These are phyloP conservation scores for Heterococcus sp. DNA, from an alignment of 108 stramenopile species.

Conservation along the genomic window DNA sequence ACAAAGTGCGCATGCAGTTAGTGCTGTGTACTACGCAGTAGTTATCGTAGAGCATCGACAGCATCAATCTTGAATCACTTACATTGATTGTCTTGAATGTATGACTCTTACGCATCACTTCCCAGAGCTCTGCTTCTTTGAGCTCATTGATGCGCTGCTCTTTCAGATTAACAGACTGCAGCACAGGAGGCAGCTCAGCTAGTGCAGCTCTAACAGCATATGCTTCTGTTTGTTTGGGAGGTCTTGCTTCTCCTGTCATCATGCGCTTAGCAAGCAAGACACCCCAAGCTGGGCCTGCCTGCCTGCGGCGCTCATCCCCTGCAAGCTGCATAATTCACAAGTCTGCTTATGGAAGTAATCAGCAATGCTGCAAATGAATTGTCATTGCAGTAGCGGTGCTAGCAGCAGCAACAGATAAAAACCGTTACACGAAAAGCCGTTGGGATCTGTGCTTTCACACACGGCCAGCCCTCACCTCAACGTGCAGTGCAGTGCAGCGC, in stretches of 20 bases:
- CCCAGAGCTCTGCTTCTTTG: constrained; percentile 7
- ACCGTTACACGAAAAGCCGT: too few relatives aligned
- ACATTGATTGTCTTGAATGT: constrained; percentile 7
- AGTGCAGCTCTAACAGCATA: constrained; percentile 13
- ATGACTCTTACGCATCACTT: constrained; percentile 25
- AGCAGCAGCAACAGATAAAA: too few relatives aligned
- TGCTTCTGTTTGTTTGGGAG: neutral
- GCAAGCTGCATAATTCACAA: constrained; percentile 19
- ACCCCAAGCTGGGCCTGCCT: constrained; percentile 22
- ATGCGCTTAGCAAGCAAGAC: constrained; percentile 21
- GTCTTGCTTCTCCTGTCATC: constrained; percentile 22
- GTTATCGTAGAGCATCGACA: too few relatives aligned
- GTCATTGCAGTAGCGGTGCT: too few relatives aligned
- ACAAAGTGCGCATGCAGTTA: too few relatives aligned
- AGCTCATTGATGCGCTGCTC: constrained; percentile 5
- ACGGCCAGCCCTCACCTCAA: too few relatives aligned
- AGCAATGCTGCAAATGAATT: too few relatives aligned
- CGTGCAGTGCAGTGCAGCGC: too few relatives aligned
- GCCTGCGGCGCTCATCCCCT: constrained; percentile 4
- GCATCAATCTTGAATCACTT: neutral
- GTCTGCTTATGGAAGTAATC: too few relatives aligned
- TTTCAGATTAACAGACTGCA: too few relatives aligned
- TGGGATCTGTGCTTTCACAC: too few relatives aligned
- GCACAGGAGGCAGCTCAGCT: constrained; percentile 22
- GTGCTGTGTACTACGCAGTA: too few relatives aligned